These are phyloP conservation scores for Mitragyna speciosa DNA, from an alignment of 257 asterid species.

Conservation along the genomic window DNA sequence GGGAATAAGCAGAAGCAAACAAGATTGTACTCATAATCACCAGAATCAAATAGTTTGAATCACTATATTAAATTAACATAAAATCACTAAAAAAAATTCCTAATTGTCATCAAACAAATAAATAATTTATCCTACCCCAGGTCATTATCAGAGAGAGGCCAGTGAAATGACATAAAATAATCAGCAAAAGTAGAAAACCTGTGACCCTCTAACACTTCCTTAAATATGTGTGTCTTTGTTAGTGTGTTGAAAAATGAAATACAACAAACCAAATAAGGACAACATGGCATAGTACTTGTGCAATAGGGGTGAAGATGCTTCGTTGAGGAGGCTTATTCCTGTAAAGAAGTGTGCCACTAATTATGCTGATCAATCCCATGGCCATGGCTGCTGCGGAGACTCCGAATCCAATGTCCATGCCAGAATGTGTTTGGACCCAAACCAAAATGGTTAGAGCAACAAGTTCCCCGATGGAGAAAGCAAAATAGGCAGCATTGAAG, in stretches of 20 bases:
- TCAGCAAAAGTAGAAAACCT: neutral
- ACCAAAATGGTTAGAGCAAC: slow-evolving; percentile 74
- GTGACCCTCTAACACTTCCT: neutral
- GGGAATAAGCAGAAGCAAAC: slow-evolving; percentile 18
- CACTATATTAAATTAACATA: neutral
- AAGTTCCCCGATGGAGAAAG: slow-evolving; percentile 85
- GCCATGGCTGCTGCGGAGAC: slow-evolving; percentile 93
- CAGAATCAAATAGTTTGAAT: slow-evolving; percentile 28
- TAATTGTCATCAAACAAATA: slow-evolving; percentile 24
- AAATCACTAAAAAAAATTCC: neutral
- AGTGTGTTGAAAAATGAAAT: neutral
- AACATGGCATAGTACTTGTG: slow-evolving; percentile 47
- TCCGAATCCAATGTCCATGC: slow-evolving; percentile 91
- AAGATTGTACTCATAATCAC: slow-evolving; percentile 42
- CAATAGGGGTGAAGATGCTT: slow-evolving; percentile 75
- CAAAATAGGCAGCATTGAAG: slow-evolving; percentile 91
- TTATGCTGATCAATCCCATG: slow-evolving; percentile 62
- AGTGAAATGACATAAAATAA: slow-evolving; percentile 4
- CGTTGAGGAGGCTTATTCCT: slow-evolving; percentile 83
- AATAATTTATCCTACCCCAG: slow-evolving; percentile 12
- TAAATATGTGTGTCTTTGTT: neutral
- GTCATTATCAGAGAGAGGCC: slow-evolving; percentile 12
- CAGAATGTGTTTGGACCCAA: slow-evolving; percentile 93
- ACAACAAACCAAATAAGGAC: neutral
- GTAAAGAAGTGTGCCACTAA: slow-evolving; percentile 52